Base-by-base conservation (phyloP, 2,329 filamentous ascomycete genomes). In the Graphilbum fragrans region DNA sequence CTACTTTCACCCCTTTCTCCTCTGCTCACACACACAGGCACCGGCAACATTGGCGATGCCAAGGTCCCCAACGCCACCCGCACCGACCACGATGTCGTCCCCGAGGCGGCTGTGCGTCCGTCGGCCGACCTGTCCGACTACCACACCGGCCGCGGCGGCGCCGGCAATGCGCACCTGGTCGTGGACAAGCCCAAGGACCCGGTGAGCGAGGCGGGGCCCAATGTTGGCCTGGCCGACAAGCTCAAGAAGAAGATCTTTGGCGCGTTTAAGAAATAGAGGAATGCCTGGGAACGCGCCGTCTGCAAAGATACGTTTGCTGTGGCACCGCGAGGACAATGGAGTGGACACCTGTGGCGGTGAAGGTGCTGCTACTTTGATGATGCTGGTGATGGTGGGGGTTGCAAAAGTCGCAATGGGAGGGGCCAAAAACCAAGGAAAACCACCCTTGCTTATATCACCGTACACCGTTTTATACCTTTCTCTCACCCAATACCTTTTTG, bases 111-210 rank as follows among this genome's bases (percentile, higher is more conserved):
- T 19, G 54, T 65, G 39, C 69, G 72, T 21, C 60, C 64, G 22
- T 67, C 62, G 52, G 58, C 60, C 38, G 66, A 74, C 16, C 59
- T 62, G 40, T 54, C 58, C 44, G 69, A 73, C 53, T 70, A 65
- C 56, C 74, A 79, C 60, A 69, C 66, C 33, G 75, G 75, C 43
- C 73, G 74, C 25, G 74, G 74, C 52, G 74, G 74, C 44, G 72
- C 69, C 10, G 74, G 73, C 39, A 79, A 79, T 55, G 69, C 69
- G 55, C 62, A 68, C 50, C 49, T 61, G 36, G 54, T 23, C 23
- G 29, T 35, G 21, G 41, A 55, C 29, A 48, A 50, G 44, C 52
- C 57, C 20, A 52, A 58, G 48, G 50, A 51, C n/a, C n/a, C n/a
- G 31, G 39, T 48, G 25, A 42, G 48, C 27, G 45, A 45, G 31